Conservation (phyloP, 805 yeast genomes). For the Torulaspora quercuum region DNA sequence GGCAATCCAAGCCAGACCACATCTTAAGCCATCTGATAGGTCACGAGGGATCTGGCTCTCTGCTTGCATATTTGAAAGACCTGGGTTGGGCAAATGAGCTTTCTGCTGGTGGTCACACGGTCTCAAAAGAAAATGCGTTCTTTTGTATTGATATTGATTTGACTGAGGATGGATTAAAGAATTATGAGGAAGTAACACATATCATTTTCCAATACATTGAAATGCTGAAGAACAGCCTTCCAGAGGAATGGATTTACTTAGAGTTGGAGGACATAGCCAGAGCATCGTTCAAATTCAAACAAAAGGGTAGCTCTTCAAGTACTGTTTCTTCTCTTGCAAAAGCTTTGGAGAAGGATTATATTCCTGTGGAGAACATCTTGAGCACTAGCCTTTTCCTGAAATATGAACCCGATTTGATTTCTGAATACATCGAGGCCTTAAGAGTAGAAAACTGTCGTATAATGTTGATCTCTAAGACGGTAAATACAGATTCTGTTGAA, state of each 20-base stretch:
- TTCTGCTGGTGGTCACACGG: constrained; percentile 65
- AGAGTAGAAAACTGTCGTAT: constrained; percentile 59
- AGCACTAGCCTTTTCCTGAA: constrained; percentile 54
- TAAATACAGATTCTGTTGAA: constrained; percentile 54
- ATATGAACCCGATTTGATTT: constrained; percentile 55
- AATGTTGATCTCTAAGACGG: constrained; percentile 50
- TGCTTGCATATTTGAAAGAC: constrained; percentile 63
- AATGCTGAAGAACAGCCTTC: constrained; percentile 53
- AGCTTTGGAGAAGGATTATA: constrained; percentile 50
- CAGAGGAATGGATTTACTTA: constrained; percentile 75
- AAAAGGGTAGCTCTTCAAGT: constrained; percentile 65
- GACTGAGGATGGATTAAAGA: constrained; percentile 64
- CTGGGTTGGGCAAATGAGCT: constrained; percentile 78
- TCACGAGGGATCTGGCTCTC: constrained; percentile 88
- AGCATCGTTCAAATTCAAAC: constrained; percentile 73
- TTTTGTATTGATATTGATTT: constrained; percentile 72
- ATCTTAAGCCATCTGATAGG: constrained; percentile 82
- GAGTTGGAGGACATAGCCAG: constrained; percentile 69
- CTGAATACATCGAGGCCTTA: constrained; percentile 48
- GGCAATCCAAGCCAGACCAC: constrained; percentile 66
- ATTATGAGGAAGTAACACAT: constrained; percentile 59
- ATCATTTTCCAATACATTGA: constrained; percentile 70
- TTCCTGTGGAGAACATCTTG: constrained; percentile 65
- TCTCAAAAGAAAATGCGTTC: constrained; percentile 62
- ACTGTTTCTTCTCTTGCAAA: constrained; percentile 71